A percentile compares a stretch with the other conserved stretches of the same genome.
Conservation (phyloP, 306 rosid species). For the Parietaria judaica region DNA sequence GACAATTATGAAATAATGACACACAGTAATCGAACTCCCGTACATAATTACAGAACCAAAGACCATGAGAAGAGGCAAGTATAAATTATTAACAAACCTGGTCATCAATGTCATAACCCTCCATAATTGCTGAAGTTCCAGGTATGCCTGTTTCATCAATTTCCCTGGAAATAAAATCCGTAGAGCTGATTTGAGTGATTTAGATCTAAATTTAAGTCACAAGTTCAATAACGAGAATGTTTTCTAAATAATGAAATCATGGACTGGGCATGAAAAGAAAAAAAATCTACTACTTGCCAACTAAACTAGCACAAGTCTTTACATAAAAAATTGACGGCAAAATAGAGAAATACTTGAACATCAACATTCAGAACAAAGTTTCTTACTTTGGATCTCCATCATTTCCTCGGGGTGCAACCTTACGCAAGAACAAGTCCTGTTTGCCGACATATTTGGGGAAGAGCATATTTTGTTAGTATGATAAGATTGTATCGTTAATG, state of each 20-base stretch:
- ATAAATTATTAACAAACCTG: slow-evolving; percentile 26
- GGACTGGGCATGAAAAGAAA: slow-evolving; percentile 7
- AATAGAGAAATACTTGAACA: neutral
- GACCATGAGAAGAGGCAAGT: slow-evolving; percentile 8
- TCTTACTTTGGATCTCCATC: slow-evolving; percentile 41
- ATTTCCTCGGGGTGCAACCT: slow-evolving; percentile 45
- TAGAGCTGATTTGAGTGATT: slow-evolving; percentile 31
- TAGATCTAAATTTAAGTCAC: slow-evolving; percentile 24
- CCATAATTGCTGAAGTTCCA: slow-evolving; percentile 27
- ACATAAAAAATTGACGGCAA: no score
- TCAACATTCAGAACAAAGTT: neutral
- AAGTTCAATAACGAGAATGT: slow-evolving; percentile 14
- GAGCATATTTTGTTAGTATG: slow-evolving; percentile 11
- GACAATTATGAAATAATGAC: neutral
- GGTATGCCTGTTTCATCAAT: slow-evolving; percentile 41
- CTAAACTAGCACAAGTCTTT: neutral
- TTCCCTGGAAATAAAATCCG: slow-evolving; percentile 19
- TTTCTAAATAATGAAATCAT: neutral
- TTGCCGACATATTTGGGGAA: slow-evolving; percentile 14
- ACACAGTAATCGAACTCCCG: neutral
- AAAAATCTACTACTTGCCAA: neutral
- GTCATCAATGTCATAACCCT: slow-evolving; percentile 27
- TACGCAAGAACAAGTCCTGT: slow-evolving; percentile 68
- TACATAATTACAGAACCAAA: slow-evolving; percentile 8
- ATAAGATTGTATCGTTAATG: neutral